Conservation (phyloP, 2,329 filamentous ascomycete species). For the Huntiella savannae region DNA sequence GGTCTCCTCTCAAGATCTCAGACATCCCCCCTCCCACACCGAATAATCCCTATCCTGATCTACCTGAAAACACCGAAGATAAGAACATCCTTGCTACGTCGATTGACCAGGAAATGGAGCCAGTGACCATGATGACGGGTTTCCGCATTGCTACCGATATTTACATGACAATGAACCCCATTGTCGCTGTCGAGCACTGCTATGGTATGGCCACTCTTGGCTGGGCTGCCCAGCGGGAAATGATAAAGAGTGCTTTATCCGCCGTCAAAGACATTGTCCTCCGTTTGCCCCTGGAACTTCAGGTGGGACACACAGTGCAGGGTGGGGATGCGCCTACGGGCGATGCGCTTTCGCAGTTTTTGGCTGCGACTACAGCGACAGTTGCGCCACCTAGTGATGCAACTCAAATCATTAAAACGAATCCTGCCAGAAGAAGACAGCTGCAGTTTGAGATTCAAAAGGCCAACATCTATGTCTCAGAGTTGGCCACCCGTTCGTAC, state of each 20-base stretch:
- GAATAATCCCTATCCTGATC: constrained; percentile 55
- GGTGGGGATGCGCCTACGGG: constrained; percentile 15
- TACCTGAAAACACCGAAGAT: constrained; percentile 70
- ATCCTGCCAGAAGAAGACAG: constrained; percentile 31
- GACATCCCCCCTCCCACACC: constrained; percentile 60
- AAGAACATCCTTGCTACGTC: constrained; percentile 57
- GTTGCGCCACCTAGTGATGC: constrained; percentile 25
- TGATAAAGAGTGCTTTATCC: constrained; percentile 51
- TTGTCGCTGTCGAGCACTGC: constrained; percentile 63
- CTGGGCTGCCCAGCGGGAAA: constrained; percentile 57
- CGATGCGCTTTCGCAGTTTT: constrained; percentile 15
- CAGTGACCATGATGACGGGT: constrained; percentile 52
- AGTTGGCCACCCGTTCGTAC: constrained; percentile 64
- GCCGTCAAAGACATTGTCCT: constrained; percentile 51
- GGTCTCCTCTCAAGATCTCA: constrained; percentile 50
- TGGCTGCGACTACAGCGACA: constrained; percentile 23
- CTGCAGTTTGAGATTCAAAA: constrained; percentile 81
- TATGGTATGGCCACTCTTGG: constrained; percentile 63
- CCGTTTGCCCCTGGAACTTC: constrained; percentile 49
- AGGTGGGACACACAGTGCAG: constrained; percentile 26
- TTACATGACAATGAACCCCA: constrained; percentile 60
- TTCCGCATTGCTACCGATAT: constrained; percentile 67
- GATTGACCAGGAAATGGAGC: constrained; percentile 46
- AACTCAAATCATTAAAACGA: constrained; percentile 29
- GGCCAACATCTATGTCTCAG: constrained; percentile 70